Conservation (phyloP, 306 rosid species). For the Medicago arabica region DNA sequence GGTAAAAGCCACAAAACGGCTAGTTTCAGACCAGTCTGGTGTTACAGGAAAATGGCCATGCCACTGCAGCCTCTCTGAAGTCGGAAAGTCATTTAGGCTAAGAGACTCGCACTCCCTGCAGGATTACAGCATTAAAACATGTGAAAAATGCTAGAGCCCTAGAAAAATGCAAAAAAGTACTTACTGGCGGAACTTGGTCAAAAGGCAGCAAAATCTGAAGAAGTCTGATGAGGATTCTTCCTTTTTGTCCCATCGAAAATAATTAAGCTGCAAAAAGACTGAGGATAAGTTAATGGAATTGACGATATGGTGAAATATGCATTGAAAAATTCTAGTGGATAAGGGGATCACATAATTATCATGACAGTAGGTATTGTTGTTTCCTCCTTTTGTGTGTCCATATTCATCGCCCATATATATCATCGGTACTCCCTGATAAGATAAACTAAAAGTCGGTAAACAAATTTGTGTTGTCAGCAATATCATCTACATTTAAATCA, state of each 20-base stretch:
- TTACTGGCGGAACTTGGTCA: slow-evolving; percentile 80
- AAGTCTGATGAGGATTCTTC: slow-evolving; percentile 78
- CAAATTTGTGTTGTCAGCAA: slow-evolving; percentile 8
- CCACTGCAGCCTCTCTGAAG: slow-evolving; percentile 91
- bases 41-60: slow-evolving; percentile 83
- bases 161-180: slow-evolving; percentile 28
- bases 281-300: slow-evolving; percentile 34
- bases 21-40: slow-evolving; percentile 87
- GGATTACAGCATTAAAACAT: slow-evolving; percentile 37
- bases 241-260: slow-evolving; percentile 91
- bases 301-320: slow-evolving; percentile 20
- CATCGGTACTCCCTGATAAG: slow-evolving; percentile 92
- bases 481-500: slow-evolving; percentile 9
- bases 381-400: slow-evolving; percentile 97
- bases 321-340: slow-evolving; percentile 32
- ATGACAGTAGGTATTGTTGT: slow-evolving; percentile 97
- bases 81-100: slow-evolving; percentile 83
- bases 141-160: slow-evolving; percentile 26
- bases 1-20: slow-evolving; percentile 92
- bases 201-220: slow-evolving; percentile 83
- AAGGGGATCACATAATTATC: slow-evolving; percentile 78
- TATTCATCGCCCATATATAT: slow-evolving; percentile 96
- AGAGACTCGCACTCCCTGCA: slow-evolving; percentile 92
- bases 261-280: slow-evolving; percentile 70
- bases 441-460: slow-evolving; percentile 39